Conservation (phyloP, 495 filamentous ascomycete species). For the Podospora pseudoanserina region DNA sequence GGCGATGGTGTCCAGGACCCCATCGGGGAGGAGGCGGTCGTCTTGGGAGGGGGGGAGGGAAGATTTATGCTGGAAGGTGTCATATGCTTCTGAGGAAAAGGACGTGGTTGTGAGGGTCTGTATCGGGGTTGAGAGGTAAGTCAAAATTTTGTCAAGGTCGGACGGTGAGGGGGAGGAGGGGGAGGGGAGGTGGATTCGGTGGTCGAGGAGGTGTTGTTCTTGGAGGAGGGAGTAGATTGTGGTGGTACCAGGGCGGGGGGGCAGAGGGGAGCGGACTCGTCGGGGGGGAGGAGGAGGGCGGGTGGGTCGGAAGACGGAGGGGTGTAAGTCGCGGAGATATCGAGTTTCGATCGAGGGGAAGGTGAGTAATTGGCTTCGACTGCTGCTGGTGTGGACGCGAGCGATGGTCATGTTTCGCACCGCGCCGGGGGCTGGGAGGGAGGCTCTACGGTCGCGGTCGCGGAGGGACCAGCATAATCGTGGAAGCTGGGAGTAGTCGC, state of each 20-base stretch:
- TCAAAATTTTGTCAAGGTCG: neutral
- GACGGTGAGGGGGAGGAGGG: neutral
- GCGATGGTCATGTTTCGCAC: neutral
- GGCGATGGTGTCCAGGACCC: neutral
- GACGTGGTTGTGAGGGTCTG: no score
- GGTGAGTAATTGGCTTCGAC: neutral
- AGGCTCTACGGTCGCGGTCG: neutral
- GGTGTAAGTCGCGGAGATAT: neutral
- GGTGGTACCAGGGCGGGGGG: neutral
- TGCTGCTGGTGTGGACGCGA: neutral
- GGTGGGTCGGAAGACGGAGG: neutral
- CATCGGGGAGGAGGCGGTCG: neutral
- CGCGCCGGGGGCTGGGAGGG: neutral
- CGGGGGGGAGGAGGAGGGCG: no score
- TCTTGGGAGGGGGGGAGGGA: neutral
- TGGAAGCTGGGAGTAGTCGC: neutral
- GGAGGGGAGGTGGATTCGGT: neutral
- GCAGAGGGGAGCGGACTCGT: neutral
- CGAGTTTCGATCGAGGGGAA: neutral
- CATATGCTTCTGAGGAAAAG: no score
- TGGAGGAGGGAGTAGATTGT: neutral
- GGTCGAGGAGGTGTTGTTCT: neutral
- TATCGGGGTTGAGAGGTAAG: no score
- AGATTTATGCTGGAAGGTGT: neutral
- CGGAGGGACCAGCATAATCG: neutral